These are phyloP conservation scores for Carex arenaria DNA, from an alignment of 202 grass and related monocot species.

Conservation along the genomic window DNA sequence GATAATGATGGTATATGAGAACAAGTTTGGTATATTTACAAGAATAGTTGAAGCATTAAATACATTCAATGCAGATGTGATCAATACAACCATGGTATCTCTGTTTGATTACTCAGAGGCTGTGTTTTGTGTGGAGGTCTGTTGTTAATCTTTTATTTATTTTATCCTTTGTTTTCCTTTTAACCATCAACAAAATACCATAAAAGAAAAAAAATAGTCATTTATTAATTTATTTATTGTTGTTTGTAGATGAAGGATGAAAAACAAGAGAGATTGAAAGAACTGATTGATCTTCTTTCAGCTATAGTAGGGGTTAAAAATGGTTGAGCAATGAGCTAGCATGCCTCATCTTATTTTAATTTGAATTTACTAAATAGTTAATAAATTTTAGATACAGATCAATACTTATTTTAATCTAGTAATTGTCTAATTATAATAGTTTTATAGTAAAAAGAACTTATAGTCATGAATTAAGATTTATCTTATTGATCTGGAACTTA, in stretches of 20 bases:
- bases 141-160: background rate
- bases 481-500: background rate
- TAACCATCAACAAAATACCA: no score
- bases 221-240: background rate
- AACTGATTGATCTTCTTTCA: conserved; percentile 42
- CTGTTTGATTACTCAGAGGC: conserved; percentile 52
- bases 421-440: background rate
- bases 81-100: conserved; percentile 48
- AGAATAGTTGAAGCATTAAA: conserved; percentile 55
- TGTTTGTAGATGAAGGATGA: conserved; percentile 54
- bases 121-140: conserved; percentile 57
- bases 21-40: conserved; percentile 41
- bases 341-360: background rate
- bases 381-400: background rate
- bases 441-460: background rate
- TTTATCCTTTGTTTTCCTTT: background rate
- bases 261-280: conserved; percentile 45
- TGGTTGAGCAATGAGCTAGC: conserved; percentile 18
- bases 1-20: conserved; percentile 48
- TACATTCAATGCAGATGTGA: conserved; percentile 40
- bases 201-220: no score
- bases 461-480: background rate
- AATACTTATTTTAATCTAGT: background rate
- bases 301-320: conserved; percentile 49
- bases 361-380: background rate